Conservation (phyloP, 1,139 yeast species). For the Taphrina communis region DNA sequence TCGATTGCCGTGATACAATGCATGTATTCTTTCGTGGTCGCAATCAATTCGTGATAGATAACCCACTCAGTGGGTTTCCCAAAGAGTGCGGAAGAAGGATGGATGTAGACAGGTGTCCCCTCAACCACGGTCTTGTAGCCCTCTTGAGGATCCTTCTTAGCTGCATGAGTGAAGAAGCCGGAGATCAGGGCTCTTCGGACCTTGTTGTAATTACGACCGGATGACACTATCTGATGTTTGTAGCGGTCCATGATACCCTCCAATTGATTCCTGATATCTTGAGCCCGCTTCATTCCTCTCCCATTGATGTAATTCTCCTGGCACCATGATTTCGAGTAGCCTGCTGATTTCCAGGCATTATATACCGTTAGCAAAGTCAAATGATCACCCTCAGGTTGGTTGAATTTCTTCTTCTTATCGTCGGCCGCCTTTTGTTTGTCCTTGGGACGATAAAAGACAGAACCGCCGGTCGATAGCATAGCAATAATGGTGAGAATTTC, state of each 20-base stretch:
- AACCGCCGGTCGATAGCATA: slow-evolving; percentile 81
- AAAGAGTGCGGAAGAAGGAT: slow-evolving; percentile 84
- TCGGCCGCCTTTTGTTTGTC: slow-evolving; percentile 81
- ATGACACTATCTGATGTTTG: slow-evolving; percentile 60
- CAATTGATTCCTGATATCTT: slow-evolving; percentile 78
- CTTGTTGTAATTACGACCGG: slow-evolving; percentile 67
- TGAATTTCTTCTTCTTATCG: slow-evolving; percentile 66
- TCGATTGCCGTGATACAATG: slow-evolving; percentile 82
- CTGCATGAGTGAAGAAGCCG: slow-evolving; percentile 86
- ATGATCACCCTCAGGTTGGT: slow-evolving; percentile 69
- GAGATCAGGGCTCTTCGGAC: slow-evolving; percentile 78
- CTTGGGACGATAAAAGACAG: slow-evolving; percentile 81
- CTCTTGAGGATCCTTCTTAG: slow-evolving; percentile 76
- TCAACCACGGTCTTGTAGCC: slow-evolving; percentile 81
- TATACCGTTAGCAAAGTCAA: slow-evolving; percentile 81
- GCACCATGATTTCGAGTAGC: slow-evolving; percentile 76
- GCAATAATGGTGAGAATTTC: slow-evolving; percentile 86
- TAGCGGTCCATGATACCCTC: slow-evolving; percentile 65
- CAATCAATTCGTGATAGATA: slow-evolving; percentile 77
- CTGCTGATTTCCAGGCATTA: slow-evolving; percentile 72
- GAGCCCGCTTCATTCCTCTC: slow-evolving; percentile 74
- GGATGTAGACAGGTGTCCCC: slow-evolving; percentile 78
- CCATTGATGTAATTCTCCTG: slow-evolving; percentile 80
- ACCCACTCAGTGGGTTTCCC: slow-evolving; percentile 79
- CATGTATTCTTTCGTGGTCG: slow-evolving; percentile 90